A percentile compares a stretch with the other conserved stretches of the same genome.
phyloP scores from a whole-genome alignment of 139 green algal genomes.

The Haematococcus lacustris region DNA sequence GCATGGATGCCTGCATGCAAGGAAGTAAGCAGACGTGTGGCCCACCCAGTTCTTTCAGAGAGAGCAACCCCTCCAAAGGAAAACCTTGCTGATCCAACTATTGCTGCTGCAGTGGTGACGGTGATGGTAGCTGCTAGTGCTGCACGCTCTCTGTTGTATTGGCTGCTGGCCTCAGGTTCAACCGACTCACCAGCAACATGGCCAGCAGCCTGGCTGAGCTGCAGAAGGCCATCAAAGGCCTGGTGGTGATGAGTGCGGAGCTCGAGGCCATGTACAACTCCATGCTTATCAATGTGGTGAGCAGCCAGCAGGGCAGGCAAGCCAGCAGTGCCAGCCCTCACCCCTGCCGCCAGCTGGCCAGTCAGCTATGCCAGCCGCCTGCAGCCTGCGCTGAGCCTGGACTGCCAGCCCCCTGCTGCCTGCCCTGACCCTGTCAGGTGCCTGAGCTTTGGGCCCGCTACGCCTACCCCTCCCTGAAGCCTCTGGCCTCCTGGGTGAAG shows the following conservation, averaged over 20 bases:
- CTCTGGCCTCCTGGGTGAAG: slow-evolving; percentile 64
- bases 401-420: slow-evolving; percentile 47
- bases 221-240: slow-evolving; percentile 70
- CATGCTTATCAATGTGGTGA: slow-evolving; percentile 67
- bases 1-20: no score
- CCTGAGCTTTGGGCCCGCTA: slow-evolving; percentile 60
- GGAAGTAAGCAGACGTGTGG: no score
- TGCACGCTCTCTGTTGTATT: no score
- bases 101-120: no score
- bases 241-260: slow-evolving; percentile 79
- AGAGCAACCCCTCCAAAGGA: no score
- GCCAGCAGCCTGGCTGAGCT: slow-evolving; percentile 51
- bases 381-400: slow-evolving; percentile 24
- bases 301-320: no score
- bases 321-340: no score
- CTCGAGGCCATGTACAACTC: slow-evolving; percentile 67
- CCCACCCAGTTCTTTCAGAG: no score
- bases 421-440: slow-evolving; percentile 69
- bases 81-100: no score
- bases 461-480: slow-evolving; percentile 77
- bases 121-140: no score
- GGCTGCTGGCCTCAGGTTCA: no score
- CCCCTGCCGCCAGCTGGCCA: slow-evolving; percentile 33
- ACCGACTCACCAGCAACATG: slow-evolving; percentile 29
- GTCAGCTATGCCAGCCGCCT: slow-evolving; percentile 43